These are phyloP conservation scores for Elaeis oleifera DNA, from an alignment of 202 grass and related monocot genomes.

Conservation along the genomic window DNA sequence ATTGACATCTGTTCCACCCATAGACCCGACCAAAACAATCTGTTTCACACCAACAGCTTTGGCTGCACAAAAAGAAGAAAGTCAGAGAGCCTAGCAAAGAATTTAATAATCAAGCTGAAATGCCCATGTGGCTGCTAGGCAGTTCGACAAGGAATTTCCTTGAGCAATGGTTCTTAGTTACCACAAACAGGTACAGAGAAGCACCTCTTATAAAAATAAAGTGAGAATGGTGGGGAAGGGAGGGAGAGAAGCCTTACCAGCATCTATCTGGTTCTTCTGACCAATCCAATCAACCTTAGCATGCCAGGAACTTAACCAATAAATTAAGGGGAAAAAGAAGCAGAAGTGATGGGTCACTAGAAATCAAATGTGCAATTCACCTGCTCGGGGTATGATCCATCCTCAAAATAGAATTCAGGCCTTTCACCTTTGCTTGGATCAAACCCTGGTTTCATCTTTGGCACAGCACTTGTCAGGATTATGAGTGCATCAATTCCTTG, in stretches of 20 bases:
- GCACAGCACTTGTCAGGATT: conserved; percentile 77
- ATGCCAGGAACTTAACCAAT: conserved; percentile 1
- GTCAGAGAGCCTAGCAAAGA: background rate
- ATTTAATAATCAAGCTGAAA: background rate
- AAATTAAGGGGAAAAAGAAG: conserved; percentile 3
- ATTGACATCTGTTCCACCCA: conserved; percentile 77
- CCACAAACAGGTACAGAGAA: too few species aligned
- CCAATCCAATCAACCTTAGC: conserved; percentile 90
- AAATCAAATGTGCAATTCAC: conserved; percentile 26
- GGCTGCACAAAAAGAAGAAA: conserved; percentile 26
- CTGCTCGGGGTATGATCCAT: conserved; percentile 65
- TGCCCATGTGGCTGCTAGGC: too few species aligned
- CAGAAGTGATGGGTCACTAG: background rate
- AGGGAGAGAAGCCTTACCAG: conserved; percentile 28
- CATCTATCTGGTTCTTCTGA: conserved; percentile 94
- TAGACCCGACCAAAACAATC: conserved; percentile 79
- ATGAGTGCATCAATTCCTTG: conserved; percentile 64
- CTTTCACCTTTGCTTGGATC: conserved; percentile 65
- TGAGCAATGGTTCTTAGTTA: too few species aligned
- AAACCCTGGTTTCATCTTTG: conserved; percentile 80
- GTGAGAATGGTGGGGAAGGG: too few species aligned
- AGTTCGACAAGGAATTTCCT: too few species aligned
- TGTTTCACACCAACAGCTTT: conserved; percentile 67
- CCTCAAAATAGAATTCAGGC: conserved; percentile 84
- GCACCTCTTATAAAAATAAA: too few species aligned